phyloP scores from a whole-genome alignment of 1,284 basidiomycete species.

The Cryptococcus hybrid region DNA sequence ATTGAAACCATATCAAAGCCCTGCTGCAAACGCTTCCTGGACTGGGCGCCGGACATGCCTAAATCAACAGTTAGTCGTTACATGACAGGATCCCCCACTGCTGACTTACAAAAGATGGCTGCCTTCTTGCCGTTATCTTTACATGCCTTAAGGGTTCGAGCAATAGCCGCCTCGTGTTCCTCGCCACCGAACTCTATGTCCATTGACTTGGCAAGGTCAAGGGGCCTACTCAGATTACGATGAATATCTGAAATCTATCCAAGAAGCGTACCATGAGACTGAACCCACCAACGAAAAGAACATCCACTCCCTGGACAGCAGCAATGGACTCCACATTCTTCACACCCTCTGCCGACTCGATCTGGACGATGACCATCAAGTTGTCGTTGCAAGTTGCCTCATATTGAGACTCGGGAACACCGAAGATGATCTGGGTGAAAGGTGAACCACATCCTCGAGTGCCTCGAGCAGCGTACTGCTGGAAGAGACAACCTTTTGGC shows the following conservation, averaged over 20 bases:
- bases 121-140: constrained; percentile 60
- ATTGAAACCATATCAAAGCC: constrained; percentile 55
- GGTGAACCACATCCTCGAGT: constrained; percentile 34
- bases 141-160: constrained; percentile 57
- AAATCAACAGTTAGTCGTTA: too few species aligned
- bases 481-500: constrained; percentile 27
- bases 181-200: constrained; percentile 27
- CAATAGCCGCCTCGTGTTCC: constrained; percentile 58
- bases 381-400: constrained; percentile 59
- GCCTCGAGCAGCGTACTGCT: constrained; percentile 31
- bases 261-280: too few species aligned
- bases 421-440: constrained; percentile 28
- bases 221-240: constrained; percentile 40
- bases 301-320: constrained; percentile 61
- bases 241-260: too few species aligned
- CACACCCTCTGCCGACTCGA: constrained; percentile 63
- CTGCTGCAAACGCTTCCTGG: constrained; percentile 55
- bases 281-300: constrained; percentile 59
- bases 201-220: constrained; percentile 58
- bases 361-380: constrained; percentile 63
- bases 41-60: too few species aligned
- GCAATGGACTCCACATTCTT: constrained; percentile 64
- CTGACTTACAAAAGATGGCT: too few species aligned
- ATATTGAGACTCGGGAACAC: constrained; percentile 54
- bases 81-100: too few species aligned